Evolutionary conservation across 768 basidiomycete species (phyloP), one percentile per base, ranked within the genome.

Genomic region (Coprinellus micaceus): DNA sequence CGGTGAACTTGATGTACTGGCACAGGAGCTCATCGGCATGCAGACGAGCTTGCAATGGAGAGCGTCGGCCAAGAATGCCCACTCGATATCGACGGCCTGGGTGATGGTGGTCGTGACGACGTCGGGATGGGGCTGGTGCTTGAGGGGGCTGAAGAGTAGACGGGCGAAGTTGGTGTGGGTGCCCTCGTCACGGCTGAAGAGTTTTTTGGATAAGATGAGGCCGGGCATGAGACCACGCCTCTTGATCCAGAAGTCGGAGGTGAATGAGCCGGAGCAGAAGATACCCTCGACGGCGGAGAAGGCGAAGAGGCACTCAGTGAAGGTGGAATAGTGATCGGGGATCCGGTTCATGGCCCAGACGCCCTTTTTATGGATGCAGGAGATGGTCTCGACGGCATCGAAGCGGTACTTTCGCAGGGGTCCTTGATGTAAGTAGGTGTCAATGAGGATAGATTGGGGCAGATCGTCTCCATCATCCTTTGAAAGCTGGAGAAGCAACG

Each of bases 401-500:
- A 95, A 94, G 10, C 94, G 85, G 64, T 82, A 83, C 25, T 81
- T 78, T 39, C 89, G 86, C 63, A 91, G 73, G 1, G 68, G 74
- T 4, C 82, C 66, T 53, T 98, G 94, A 64, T 88, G 89, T 71
- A 98, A 90, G 69, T 95, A 96, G 3, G 87, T 91, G 69, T 97
- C 94, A 65, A 98, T 95, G 63, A 98, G 85, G 30, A 97, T 83
- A 0, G 94, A 96, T 71, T 98, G 97, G 94, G 94, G 71, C 97
- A 94, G 36, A 98, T 83, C 69, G 97, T 98, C 65, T 97, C 94
- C 84, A 96, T 97, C 94, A 96, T 96, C 63, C 96, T 91, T 69
- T 98, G 94, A 76, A 96, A 97, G n/a, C 94, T 95, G 66, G 96
- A 98, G 74, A 98, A 98, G 69, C 91, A 96, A 2, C 94, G 86